Conservation (phyloP, 805 yeast genomes). For the Kodamaea jinghongensis region DNA sequence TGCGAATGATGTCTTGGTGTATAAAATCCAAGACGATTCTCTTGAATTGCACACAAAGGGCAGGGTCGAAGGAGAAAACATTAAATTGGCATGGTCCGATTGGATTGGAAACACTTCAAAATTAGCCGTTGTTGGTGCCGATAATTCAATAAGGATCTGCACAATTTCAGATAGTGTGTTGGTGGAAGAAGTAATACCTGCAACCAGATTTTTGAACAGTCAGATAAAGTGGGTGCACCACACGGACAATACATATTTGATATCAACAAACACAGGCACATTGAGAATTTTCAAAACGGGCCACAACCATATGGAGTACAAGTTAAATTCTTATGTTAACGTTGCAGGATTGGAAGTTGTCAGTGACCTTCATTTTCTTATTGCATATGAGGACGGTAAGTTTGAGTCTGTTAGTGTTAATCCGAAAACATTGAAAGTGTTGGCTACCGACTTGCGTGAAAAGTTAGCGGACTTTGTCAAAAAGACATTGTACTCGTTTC, state of each 20-base stretch:
- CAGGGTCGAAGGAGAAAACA: background rate
- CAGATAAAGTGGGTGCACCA: conserved; percentile 10
- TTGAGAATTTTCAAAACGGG: conserved; percentile 1
- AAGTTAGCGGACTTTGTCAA: conserved; percentile 18
- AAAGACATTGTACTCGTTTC: conserved; percentile 21
- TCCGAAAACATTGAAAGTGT: background rate
- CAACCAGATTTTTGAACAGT: conserved; percentile 9
- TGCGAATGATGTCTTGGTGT: conserved; percentile 16
- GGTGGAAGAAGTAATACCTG: background rate
- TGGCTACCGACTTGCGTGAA: conserved; percentile 3
- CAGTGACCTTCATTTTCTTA: background rate
- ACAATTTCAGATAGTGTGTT: background rate
- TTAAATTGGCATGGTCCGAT: conserved; percentile 18
- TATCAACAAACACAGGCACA: conserved; percentile 11
- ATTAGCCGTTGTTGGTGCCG: conserved; percentile 14
- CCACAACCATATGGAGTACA: background rate
- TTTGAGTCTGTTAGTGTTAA: conserved; percentile 16
- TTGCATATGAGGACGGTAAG: conserved; percentile 18
- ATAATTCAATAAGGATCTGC: conserved; percentile 15
- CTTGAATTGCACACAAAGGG: background rate
- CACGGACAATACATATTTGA: conserved; percentile 1
- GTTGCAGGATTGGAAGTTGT: conserved; percentile 3
- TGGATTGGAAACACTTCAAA: conserved; percentile 1
- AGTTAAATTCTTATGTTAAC: conserved; percentile 2
- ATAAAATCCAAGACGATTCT: conserved; percentile 7